A percentile compares a stretch with the other conserved stretches of the same genome.
These are phyloP conservation scores for Globisporangium orthogonon DNA, from an alignment of 352 stramenopile genomes.

Conservation along the genomic window DNA sequence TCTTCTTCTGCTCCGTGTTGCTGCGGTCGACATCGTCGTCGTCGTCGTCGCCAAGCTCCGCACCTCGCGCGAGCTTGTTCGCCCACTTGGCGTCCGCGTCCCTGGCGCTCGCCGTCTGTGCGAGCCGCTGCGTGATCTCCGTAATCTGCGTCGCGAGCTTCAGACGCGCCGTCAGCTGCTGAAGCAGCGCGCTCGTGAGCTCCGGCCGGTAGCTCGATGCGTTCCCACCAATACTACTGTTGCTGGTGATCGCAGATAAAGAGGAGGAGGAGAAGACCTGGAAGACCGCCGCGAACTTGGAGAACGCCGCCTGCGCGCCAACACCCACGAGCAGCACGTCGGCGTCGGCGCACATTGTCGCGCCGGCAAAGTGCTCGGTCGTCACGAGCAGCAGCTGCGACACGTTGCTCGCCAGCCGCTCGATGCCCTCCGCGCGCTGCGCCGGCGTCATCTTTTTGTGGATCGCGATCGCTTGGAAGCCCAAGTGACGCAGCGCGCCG, in stretches of 20 bases:
- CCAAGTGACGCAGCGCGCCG: conserved; percentile 43
- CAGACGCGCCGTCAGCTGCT: conserved; percentile 42
- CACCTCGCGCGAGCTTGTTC: conserved; percentile 42
- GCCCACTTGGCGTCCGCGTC: conserved; percentile 55
- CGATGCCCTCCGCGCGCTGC: conserved; percentile 46
- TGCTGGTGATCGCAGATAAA: too few relatives aligned
- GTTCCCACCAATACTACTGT: neutral
- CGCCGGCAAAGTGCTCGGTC: conserved; percentile 44
- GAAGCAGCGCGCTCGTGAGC: conserved; percentile 20
- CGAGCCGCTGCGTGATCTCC: conserved; percentile 37
- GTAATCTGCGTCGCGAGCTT: conserved; percentile 57
- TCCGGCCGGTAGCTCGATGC: conserved; percentile 21
- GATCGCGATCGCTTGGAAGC: conserved; percentile 50
- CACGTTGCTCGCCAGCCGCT: conserved; percentile 22
- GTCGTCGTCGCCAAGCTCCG: conserved; percentile 41
- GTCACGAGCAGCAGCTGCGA: conserved; percentile 44
- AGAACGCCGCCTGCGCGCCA: conserved; percentile 5
- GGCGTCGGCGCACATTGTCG: conserved; percentile 17
- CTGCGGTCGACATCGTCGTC: conserved; percentile 27
- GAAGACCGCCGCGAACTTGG: conserved; percentile 33
- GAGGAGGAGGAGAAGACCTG: conserved; percentile 6
- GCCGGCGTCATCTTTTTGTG: conserved; percentile 62
- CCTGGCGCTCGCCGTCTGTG: conserved; percentile 11
- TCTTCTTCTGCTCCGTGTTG: conserved; percentile 21
- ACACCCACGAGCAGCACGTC: conserved; percentile 34